phyloP scores from a whole-genome alignment of 306 rosid species.

The Fragaria ananassa region DNA sequence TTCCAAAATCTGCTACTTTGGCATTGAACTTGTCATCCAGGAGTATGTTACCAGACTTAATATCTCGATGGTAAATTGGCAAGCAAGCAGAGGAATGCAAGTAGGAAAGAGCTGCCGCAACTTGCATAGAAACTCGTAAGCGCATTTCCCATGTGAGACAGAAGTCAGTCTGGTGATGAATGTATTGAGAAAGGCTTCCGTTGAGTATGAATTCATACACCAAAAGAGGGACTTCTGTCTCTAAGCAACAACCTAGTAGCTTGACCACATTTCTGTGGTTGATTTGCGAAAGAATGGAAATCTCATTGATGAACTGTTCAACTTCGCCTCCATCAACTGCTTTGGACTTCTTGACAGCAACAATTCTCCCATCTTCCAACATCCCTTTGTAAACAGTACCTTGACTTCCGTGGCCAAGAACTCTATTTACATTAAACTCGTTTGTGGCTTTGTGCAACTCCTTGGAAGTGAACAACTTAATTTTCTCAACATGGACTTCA shows the following conservation, averaged over 20 bases:
- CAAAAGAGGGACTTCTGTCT: neutral
- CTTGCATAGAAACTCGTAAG: conserved; percentile 3
- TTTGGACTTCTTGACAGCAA: conserved; percentile 20
- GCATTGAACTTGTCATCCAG: neutral
- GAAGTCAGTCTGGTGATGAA: conserved; percentile 1
- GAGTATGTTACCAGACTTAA: neutral
- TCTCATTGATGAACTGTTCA: neutral
- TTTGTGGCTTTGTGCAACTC: conserved; percentile 8
- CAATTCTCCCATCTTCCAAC: conserved; percentile 11
- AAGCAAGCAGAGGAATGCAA: conserved; percentile 10
- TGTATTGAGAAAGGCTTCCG: conserved; percentile 5
- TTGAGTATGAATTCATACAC: neutral
- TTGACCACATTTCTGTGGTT: neutral
- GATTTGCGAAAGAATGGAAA: neutral
- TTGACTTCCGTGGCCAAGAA: conserved; percentile 21
- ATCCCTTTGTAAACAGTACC: neutral
- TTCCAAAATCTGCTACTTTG: conserved; percentile 8
- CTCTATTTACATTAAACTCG: conserved; percentile 1
- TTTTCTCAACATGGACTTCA: neutral
- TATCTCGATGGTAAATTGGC: conserved; percentile 17
- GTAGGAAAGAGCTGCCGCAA: conserved; percentile 18
- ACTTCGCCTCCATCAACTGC: neutral
- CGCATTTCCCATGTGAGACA: conserved; percentile 9
- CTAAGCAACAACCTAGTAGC: neutral
- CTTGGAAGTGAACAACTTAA: neutral